Conservation (phyloP, 306 rosid genomes). For the Acacia crassicarpa region DNA sequence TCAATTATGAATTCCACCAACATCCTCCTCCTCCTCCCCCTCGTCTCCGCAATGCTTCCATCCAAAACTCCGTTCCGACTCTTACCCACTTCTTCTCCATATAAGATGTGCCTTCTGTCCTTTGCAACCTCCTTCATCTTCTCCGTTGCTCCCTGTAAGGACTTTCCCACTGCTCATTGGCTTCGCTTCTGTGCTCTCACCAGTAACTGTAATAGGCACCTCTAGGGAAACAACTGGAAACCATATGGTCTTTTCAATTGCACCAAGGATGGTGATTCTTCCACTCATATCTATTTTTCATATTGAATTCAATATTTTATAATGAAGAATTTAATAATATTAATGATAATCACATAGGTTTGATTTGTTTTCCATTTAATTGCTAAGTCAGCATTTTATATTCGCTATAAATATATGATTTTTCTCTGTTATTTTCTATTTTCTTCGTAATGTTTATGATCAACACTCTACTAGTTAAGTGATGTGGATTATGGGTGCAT, state of each 20-base stretch:
- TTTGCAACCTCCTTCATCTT: slow-evolving; percentile 44
- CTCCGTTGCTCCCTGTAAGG: slow-evolving; percentile 13
- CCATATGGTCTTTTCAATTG: slow-evolving; percentile 53
- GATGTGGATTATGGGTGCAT: no score
- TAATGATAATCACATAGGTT: slow-evolving; percentile 66
- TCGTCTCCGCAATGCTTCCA: no score
- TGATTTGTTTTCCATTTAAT: slow-evolving; percentile 12
- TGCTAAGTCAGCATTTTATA: no score
- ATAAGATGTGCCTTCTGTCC: slow-evolving; percentile 46
- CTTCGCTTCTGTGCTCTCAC: slow-evolving; percentile 49
- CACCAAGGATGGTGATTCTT: slow-evolving; percentile 41
- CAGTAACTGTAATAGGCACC: slow-evolving; percentile 21
- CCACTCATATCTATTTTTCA: slow-evolving; percentile 51
- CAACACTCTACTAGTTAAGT: no score
- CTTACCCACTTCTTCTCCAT: no score
- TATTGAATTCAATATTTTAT: slow-evolving; percentile 56
- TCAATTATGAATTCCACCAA: no score
- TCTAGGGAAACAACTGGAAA: slow-evolving; percentile 48
- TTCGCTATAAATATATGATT: no score
- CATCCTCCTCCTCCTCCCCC: no score
- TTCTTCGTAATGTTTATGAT: no score
- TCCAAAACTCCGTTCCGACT: no score
- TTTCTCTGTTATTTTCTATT: no score
- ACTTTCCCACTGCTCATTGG: slow-evolving; percentile 53
- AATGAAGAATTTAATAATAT: slow-evolving; percentile 58